Percentiles rank a stretch among this genome's conserved stretches.
These are phyloP conservation scores for Microcyclosporella mali DNA, from an alignment of 2,329 filamentous ascomycete genomes.

Conservation along the genomic window DNA sequence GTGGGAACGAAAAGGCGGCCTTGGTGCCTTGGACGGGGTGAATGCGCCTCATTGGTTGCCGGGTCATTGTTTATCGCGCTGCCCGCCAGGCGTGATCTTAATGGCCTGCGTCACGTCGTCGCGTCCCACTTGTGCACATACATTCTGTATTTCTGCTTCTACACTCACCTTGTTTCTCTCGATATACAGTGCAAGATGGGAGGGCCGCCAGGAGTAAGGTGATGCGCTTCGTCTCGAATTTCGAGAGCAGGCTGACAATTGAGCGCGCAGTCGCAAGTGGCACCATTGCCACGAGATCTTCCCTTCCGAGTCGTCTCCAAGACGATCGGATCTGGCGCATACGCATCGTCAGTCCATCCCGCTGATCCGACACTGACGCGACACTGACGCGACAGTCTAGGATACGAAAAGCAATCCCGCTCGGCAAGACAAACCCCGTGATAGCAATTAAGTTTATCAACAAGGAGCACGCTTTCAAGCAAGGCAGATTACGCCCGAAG, in stretches of 20 bases:
- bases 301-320: constrained; percentile 94
- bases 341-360: constrained; percentile 67
- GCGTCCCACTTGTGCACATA: background rate
- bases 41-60: too few relatives aligned
- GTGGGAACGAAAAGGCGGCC: too few relatives aligned
- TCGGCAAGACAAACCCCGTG: constrained; percentile 62
- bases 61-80: too few relatives aligned
- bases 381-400: constrained; percentile 40
- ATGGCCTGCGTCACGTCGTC: background rate
- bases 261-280: constrained; percentile 66
- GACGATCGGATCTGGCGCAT: constrained; percentile 92
- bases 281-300: constrained; percentile 74
- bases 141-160: background rate
- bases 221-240: background rate
- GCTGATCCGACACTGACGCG: background rate
- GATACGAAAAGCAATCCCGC: constrained; percentile 86
- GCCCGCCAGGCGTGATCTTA: background rate
- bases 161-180: background rate
- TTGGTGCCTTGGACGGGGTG: too few relatives aligned
- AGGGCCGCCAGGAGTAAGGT: constrained; percentile 18
- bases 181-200: constrained; percentile 18
- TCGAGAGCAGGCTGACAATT: constrained; percentile 5
- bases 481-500: constrained; percentile 81
- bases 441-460: constrained; percentile 99
- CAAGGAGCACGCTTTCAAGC: constrained; percentile 84